Base-by-base conservation (phyloP, 2,329 filamentous ascomycete genomes). In the Fusarium protoensiforme region DNA sequence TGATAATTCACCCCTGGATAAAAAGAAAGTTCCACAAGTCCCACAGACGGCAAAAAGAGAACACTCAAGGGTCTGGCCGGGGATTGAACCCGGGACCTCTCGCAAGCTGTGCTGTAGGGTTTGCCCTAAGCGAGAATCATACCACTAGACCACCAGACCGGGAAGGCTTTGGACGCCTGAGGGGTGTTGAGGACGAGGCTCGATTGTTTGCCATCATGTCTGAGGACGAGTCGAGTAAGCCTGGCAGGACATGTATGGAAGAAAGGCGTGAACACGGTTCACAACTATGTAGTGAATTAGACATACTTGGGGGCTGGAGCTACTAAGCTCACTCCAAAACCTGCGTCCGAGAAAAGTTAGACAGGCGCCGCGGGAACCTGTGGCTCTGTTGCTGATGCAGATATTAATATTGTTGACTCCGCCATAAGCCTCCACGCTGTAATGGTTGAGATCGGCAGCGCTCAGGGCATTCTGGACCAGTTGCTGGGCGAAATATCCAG, bases 81-180 rank as follows among this genome's bases (percentile, higher is more conserved):
- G 83, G 82, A 84, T 84, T 82, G 83, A 84, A 84, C 83, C 81
- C 83, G 83, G 82, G 83, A 84, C 83, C 83, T 84, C 83, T 83
- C 83, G 83, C 83, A 84, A 78, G 73, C 74, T 60, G 27, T 53
- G 48, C 48, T 53, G 18, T 33, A 53, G 48, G 48, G 48, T 53
- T 53, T 53, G 27, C 48, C 48, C 48, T 53, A 53, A 53, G 48
- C 48, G 48, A 53, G 48, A 53, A 53, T 53, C 48, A 53, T 53
- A 53, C 48, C 48, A 53, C 48, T 53, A 53, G 48, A 53, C 48
- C 48, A 53, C 48, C 48, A 53, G 48, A 53, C 48, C 46, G 18
- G 4, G 3, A 2, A 51, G 18, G 46, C 46, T 31, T 48, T 48
- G 2, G 2, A 24, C 11, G 43, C 22, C 46, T 8, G 11, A 9